Conservation (phyloP, 441 rosid genomes). For the Cnidoscolus chayamansa region DNA sequence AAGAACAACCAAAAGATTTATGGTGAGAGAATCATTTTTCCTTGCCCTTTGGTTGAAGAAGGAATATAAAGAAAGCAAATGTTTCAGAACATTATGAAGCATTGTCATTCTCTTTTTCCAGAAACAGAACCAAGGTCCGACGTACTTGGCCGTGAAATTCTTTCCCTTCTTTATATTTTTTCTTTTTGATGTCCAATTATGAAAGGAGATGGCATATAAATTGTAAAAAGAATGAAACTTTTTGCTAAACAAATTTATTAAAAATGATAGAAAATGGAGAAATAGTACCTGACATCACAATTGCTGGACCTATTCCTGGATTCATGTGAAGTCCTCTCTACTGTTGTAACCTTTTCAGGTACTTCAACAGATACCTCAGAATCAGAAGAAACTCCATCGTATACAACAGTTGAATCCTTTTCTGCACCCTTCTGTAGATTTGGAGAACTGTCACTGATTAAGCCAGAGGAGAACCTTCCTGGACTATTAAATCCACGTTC, state of each 20-base stretch:
- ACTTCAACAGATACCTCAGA: slow-evolving; percentile 33
- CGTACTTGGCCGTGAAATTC: not conserved
- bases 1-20: not conserved
- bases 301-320: slow-evolving; percentile 33
- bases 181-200: not conserved
- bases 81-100: not conserved
- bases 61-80: not conserved
- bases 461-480: slow-evolving; percentile 27
- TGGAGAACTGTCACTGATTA: slow-evolving; percentile 28
- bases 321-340: slow-evolving; percentile 43
- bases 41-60: not conserved
- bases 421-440: slow-evolving; percentile 26
- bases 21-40: not conserved
- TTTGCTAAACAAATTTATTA: not conserved
- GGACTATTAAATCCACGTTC: slow-evolving; percentile 37
- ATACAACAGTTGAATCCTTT: slow-evolving; percentile 21
- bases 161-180: not conserved
- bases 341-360: slow-evolving; percentile 22
- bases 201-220: not conserved
- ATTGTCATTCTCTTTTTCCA: not conserved
- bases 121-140: not conserved
- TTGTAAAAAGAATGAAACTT: not conserved
- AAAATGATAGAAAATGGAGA: not conserved
- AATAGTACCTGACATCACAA: slow-evolving; percentile 38
- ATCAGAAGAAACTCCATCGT: slow-evolving; percentile 32